phyloP scores from a whole-genome alignment of 495 filamentous ascomycete species.

The Tuber magnatum region DNA sequence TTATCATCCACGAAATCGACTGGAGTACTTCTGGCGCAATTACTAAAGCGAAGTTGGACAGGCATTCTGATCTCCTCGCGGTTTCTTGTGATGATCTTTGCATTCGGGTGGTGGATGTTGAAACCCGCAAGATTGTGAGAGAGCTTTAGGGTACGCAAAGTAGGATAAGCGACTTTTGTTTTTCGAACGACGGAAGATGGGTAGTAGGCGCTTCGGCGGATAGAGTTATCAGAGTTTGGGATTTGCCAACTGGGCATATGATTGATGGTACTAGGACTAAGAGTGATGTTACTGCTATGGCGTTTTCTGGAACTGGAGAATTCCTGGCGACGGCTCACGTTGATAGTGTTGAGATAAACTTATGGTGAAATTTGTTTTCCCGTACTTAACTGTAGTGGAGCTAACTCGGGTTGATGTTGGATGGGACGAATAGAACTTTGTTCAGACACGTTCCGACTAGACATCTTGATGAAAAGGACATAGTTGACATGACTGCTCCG shows the following conservation, averaged over 20 bases:
- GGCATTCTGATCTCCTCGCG: constrained; percentile 76
- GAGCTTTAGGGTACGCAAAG: constrained; percentile 83
- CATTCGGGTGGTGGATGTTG: constrained; percentile 81
- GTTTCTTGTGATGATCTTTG: constrained; percentile 82
- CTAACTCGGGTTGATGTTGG: constrained; percentile 16
- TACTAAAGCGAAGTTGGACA: constrained; percentile 69
- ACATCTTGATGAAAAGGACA: constrained; percentile 66
- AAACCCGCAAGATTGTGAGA: constrained; percentile 79
- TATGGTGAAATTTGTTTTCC: constrained; percentile 53
- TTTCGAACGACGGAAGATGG: constrained; percentile 91
- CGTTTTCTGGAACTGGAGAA: constrained; percentile 83
- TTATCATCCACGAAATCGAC: constrained; percentile 70
- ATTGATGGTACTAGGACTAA: constrained; percentile 78
- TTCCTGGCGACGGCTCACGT: constrained; percentile 83
- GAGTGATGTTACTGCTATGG: constrained; percentile 68
- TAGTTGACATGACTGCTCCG: constrained; percentile 56
- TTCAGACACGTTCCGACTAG: constrained; percentile 81
- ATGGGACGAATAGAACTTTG: constrained; percentile 70
- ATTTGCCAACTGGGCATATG: constrained; percentile 87
- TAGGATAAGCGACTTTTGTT: constrained; percentile 75
- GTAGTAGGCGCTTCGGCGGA: constrained; percentile 83
- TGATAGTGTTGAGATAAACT: constrained; percentile 74
- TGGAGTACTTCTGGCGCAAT: constrained; percentile 73
- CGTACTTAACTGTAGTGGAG: neutral
- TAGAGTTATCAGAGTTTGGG: constrained; percentile 79